These are phyloP conservation scores for Colletotrichum theobromicola DNA, from an alignment of 2,329 filamentous ascomycete genomes.

Conservation along the genomic window DNA sequence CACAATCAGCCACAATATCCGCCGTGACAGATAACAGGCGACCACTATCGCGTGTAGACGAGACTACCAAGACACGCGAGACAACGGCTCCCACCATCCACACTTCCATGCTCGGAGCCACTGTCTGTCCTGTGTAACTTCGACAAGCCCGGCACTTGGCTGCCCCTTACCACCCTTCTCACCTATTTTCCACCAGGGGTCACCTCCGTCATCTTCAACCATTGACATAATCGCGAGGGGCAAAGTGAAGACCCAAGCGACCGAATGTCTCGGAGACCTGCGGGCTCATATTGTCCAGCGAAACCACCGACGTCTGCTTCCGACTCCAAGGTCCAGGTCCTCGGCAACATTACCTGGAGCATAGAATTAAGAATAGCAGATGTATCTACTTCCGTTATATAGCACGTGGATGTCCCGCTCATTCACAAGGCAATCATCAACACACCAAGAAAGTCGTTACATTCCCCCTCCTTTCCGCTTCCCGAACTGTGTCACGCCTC, in stretches of 20 bases:
- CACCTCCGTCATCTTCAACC: background rate
- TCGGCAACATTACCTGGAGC: background rate
- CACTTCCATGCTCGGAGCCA: background rate
- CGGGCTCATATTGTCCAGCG: background rate
- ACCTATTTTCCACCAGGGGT: background rate
- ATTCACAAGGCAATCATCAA: background rate
- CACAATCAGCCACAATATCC: background rate
- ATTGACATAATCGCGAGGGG: background rate
- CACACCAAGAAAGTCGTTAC: background rate
- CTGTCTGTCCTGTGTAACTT: background rate
- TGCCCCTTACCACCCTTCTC: background rate
- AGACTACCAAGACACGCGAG: background rate
- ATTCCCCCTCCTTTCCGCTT: background rate
- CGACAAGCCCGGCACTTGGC: background rate
- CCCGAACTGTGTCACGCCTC: background rate
- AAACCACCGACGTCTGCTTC: background rate
- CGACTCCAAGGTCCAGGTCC: background rate
- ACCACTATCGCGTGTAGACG: background rate
- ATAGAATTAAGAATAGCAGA: background rate
- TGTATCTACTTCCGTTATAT: background rate
- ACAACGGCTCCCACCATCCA: background rate
- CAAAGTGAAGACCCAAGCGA: background rate
- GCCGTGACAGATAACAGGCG: background rate
- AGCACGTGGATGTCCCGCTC: background rate
- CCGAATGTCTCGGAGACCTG: slow-evolving; percentile 12